Evolutionary conservation across 805 yeast genomes (phyloP).

Genomic region (Yarrowia sp.): DNA sequence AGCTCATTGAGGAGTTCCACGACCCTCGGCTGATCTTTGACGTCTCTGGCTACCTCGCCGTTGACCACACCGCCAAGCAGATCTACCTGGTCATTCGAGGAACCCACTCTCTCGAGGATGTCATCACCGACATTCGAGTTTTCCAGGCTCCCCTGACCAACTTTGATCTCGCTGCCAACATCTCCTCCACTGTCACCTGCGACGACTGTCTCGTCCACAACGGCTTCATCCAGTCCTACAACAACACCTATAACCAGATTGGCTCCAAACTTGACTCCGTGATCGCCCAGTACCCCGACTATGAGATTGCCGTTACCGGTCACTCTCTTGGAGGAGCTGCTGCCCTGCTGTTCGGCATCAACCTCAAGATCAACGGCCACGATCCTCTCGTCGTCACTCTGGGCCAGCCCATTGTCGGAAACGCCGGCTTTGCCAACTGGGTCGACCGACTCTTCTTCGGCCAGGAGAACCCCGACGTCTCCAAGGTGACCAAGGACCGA

Average conservation of each 20-base stretch:
- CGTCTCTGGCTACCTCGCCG: conserved; percentile 9
- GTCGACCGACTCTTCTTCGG: conserved; percentile 19
- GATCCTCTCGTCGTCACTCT: conserved; percentile 23
- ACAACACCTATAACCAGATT: conserved; percentile 16
- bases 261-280: neutral
- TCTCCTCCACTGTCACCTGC: neutral
- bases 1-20: conserved; percentile 12
- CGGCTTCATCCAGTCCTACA: conserved; percentile 13
- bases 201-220: conserved; percentile 6
- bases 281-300: conserved; percentile 6
- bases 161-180: neutral
- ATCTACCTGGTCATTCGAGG: conserved; percentile 16
- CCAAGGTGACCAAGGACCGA: neutral
- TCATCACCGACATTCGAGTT: conserved; percentile 12
- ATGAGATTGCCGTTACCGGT: conserved; percentile 2
- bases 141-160: neutral
- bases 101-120: conserved; percentile 6
- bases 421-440: conserved; percentile 21
- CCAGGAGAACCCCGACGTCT: conserved; percentile 6
- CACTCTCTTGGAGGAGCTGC: conserved; percentile 25
- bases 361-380: conserved; percentile 13
- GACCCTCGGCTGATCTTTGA: neutral
- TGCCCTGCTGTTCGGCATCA: conserved; percentile 21
- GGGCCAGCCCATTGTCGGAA: conserved; percentile 23
- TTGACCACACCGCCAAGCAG: conserved; percentile 14